Base-by-base conservation (phyloP, 2,329 filamentous ascomycete genomes). In the Diaporthe destruens region DNA sequence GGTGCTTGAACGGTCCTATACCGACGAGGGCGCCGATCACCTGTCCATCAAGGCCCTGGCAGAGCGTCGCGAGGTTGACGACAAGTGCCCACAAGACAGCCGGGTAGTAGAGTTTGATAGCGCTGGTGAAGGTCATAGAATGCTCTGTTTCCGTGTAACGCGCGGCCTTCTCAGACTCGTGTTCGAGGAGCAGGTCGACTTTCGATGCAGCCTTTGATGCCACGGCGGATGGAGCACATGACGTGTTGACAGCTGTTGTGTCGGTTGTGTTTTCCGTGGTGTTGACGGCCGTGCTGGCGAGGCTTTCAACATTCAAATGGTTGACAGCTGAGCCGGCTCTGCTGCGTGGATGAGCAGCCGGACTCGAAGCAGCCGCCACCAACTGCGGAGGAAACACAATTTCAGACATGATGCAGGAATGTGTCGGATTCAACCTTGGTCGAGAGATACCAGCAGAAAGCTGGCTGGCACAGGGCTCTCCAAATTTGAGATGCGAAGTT, bases 11-110 rank as follows among this genome's bases (percentile, higher is more conserved):
- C 16, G 71, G 51, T 2, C 23, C 44, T 8, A 72, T 68, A 3
- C 71, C 71, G 7, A 71, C 57, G 36, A 73, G 44, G 29, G 68
- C 57, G 56, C 71, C 68, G 51, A 73, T 49, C 3, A 73, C 69
- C 23, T 59, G 54, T 23, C 71, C 71, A 11, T 72, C 71, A 1
- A 72, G 25, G 7, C 71, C 71, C 25, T 72, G 61, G n/a, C 61
- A 67, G 23, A 72, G 36, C 9, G 71, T 72, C 20, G 67, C 67
- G 18, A 73, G 53, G 42, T 71, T 71, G 39, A 73, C 49, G 12
- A 71, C 53, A 2, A 73, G 56, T 2, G 55, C 55, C 71, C 71
- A 73, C 7, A 71, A 18, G n/a, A 73, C 68, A n/a, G 68, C 68
- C 20, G 67, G 67, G 29, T 71, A 71, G 57, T 73, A 56, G 11